These are phyloP conservation scores for Penicillium psychrosexuale DNA, from an alignment of 2,329 filamentous ascomycete genomes.

Conservation along the genomic window DNA sequence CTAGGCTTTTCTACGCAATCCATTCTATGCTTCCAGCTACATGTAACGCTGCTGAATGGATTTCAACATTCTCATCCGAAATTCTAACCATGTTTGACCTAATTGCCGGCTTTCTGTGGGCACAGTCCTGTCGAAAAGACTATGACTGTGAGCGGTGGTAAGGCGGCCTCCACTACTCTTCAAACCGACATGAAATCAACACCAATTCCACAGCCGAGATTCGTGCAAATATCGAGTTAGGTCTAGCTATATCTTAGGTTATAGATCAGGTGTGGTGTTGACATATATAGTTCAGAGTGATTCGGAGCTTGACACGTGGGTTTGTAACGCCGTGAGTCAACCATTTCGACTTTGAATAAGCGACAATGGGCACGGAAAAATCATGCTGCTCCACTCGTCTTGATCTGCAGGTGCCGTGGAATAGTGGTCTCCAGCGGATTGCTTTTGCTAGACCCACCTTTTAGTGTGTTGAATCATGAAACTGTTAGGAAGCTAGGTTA, in stretches of 20 bases:
- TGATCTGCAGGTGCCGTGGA: background rate
- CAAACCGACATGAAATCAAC: constrained; percentile 45
- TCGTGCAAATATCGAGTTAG: background rate
- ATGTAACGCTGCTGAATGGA: background rate
- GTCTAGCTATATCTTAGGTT: background rate
- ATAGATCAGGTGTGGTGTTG: background rate
- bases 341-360: background rate
- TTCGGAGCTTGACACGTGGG: background rate
- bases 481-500: background rate
- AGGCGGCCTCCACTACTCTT: constrained; percentile 30
- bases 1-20: background rate
- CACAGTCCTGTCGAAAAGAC: constrained; percentile 28
- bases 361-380: background rate
- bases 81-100: background rate
- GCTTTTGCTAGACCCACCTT: background rate
- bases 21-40: background rate
- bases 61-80: background rate
- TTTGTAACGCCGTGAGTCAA: background rate
- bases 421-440: background rate
- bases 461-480: background rate
- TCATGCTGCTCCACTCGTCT: background rate
- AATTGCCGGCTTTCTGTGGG: no score
- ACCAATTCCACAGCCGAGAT: background rate
- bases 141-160: background rate
- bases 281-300: background rate